Base-by-base conservation (phyloP, 2,329 filamentous ascomycete species). In the Stenocarpella maydis region DNA sequence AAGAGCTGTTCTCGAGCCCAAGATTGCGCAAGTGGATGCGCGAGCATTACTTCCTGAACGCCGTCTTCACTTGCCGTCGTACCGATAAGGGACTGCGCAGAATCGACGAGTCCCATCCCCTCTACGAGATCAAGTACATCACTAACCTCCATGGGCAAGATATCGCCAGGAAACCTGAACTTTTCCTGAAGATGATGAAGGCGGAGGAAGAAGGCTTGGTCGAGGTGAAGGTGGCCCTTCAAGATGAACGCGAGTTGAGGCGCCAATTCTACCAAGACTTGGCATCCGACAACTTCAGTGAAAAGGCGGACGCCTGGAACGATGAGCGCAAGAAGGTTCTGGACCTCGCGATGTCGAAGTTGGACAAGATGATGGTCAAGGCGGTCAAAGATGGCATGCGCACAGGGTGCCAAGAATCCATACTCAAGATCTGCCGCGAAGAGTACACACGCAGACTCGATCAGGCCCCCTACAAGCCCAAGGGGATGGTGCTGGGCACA, bases 51-150 rank as follows among this genome's bases (percentile, higher is more conserved):
- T 98, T 98, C 77, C 88, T 90, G 76, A 91, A 91, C 74, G 94
- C 94, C 28, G 87, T 92, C 68, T 90, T 99, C 71, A 94, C 95
- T 82, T 97, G 95, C 78, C 89, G 89, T 71, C 90, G 96, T 67
- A 99, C 96, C 0, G 95, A 98, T 71, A 99, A 98, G 81, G 96
- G 96, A 34, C 83, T 98, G 65, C 92, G 93, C 69, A 93, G 93
- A 76, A 98, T 99, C 74, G 95, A 97, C 75, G 95, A 98, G 71
- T 90, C 96, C 28, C 95, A 98, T 76, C 94, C 94, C 0, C 98
- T 97, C 80, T 98, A 98, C 78, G 96, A 98, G 80, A 93, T 99
- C 83, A 98, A 99, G 80, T 99, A 99, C 75, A 86, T 99, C 24
- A 90, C 94, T 73, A 94, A 96, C 75, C 95, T 98, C 80, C 92